Evolutionary conservation across 2,329 filamentous ascomycete species (phyloP), one percentile per base, ranked within the genome.

Genomic region (Fusarium begoniae): DNA sequence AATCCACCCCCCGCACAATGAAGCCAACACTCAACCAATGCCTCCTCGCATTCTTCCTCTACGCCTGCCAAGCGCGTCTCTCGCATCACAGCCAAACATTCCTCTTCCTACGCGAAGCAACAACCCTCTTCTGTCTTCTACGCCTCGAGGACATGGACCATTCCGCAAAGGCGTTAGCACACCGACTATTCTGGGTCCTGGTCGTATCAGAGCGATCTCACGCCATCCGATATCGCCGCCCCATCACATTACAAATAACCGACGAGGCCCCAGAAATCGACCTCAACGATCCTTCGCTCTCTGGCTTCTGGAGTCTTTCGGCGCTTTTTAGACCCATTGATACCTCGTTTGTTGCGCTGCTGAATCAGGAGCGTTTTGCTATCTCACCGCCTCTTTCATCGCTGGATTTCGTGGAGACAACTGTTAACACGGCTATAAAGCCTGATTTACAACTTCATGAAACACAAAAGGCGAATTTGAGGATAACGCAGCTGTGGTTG

Each of bases 401-500:
- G 1, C 75, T 85, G 37, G 80, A 82, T 51, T 76, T 77, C 20
- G 80, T 84, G 12, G 84, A 85, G 60, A 74, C 78, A 2, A 76
- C 76, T 13, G 78, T 85, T 28, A 83, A 84, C 51, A 74, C 79
- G 5, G 83, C 84, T 2, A 72, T 85, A 12, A 78, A 81, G 20
- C 77, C 82, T 18, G 76, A 77, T 0, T 54, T 77, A 2, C 70
- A 78, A 2, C 79, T 86, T 4, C 80, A 82, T n/a, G 82, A 84
- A 15, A 85, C 83, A 0, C 85, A 86, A 72, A 83, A 85, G 43
- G 83, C 85, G 11, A 86, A 86, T 61, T 62, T 86, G 22, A 71
- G 81, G 6, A 81, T 86, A 22, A 86, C 85, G 0, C 84, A 86
- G 64, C 81, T 85, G 1, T 86, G 85, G 85, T 75, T 86, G 18